Conservation (phyloP, 2,329 filamentous ascomycete species). For the Apiospora phragmitis region DNA sequence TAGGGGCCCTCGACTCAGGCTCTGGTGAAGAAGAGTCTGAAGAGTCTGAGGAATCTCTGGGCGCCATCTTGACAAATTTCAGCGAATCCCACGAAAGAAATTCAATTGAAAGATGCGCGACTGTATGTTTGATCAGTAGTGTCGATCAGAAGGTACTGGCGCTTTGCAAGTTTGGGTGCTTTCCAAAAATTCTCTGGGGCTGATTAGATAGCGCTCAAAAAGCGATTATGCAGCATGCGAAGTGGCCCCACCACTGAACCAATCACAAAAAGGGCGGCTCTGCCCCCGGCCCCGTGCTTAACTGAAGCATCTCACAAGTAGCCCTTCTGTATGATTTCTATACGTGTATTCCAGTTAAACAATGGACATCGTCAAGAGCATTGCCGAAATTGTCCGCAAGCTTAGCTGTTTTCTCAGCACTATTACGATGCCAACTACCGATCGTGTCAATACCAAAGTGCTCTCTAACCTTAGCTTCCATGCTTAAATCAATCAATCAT, state of each 20-base stretch:
- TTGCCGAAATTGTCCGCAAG: background rate
- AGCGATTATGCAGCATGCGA: background rate
- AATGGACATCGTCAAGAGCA: too few species aligned
- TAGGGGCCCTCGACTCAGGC: background rate
- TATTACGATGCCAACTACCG: background rate
- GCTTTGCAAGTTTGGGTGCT: background rate
- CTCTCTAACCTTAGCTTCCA: too few species aligned
- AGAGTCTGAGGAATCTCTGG: slow-evolving; percentile 15
- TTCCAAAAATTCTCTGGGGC: slow-evolving; percentile 12
- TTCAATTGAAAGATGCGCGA: background rate
- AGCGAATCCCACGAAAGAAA: background rate
- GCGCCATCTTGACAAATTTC: slow-evolving; percentile 3
- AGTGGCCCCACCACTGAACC: background rate
- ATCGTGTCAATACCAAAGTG: too few species aligned
- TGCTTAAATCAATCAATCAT: background rate
- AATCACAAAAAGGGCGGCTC: background rate
- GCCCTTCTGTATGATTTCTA: background rate
- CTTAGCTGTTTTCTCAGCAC: too few species aligned
- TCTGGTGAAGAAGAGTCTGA: background rate
- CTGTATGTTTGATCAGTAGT: background rate
- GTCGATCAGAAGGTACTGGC: background rate
- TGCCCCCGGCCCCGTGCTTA: background rate
- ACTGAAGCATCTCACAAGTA: background rate
- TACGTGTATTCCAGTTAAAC: background rate
- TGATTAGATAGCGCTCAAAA: slow-evolving; percentile 4